Evolutionary conservation across 352 stramenopile species (phyloP), one percentile per base, ranked within the genome.

Genomic region (Phytopythium ostracodes): DNA sequence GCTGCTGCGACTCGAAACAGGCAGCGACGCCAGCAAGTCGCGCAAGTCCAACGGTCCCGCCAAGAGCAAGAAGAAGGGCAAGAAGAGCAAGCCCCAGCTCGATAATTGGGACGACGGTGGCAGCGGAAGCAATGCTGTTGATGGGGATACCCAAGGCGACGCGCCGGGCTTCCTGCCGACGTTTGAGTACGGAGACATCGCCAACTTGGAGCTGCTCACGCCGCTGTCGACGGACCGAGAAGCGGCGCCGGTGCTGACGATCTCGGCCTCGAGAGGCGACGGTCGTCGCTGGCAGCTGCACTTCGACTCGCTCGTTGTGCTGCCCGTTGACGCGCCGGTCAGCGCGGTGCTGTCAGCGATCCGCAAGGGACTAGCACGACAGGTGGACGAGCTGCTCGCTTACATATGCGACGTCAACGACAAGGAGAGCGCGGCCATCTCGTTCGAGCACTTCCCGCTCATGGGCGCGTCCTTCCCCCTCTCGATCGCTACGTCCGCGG

Each of bases 161-260:
- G 15, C 17, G 35, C 27, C 62, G 27, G 51, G 62, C 2, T 67
- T 67, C 20, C 47, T 76, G 35, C 38, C 47, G 33, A 84, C 77
- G 0, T 57, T 91, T n/a, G 81, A 89, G 61, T 89, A 86, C 49
- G 77, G 79, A 0, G 68, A 80, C 12, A 78, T 91, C 33, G 61
- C 69, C 0, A 78, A 75, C 18, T 24, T 89, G 1, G 68, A 87
- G 40, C 25, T 91, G 25, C 64, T 91, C 6, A 58, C 73, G 3
- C 74, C 64, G 62, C 65, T 91, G 9, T 61, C 72, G 0, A 63
- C 71, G 4, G 35, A 55, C 33, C 33, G 59, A 0, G 31, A 63
- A 29, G 42, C 43, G 22, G 62, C 75, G 4, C 76, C 73, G 1
- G 56, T 76, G n/a, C 35, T 85, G 56, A 71, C 65, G 20, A 72